These are phyloP conservation scores for Musa balbisiana DNA, from an alignment of 202 grass and related monocot genomes.

Conservation along the genomic window DNA sequence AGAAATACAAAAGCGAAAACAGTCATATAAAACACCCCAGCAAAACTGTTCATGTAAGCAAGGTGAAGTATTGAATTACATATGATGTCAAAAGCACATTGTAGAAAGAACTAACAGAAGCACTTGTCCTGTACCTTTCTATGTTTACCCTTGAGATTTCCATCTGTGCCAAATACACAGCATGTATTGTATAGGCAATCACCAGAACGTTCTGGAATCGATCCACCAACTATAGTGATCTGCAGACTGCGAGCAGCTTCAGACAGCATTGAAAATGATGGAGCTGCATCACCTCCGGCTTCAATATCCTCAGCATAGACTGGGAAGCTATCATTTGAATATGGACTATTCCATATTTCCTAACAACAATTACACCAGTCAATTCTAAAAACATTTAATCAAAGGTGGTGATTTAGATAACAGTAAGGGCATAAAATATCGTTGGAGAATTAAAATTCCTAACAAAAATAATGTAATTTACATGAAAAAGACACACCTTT, in stretches of 20 bases:
- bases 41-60: background rate
- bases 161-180: slow-evolving; percentile 83
- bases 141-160: slow-evolving; percentile 83
- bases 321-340: slow-evolving; percentile 91
- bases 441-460: background rate
- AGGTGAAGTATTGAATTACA: background rate
- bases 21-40: background rate
- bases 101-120: background rate
- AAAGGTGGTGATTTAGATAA: background rate
- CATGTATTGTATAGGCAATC: slow-evolving; percentile 82
- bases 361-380: slow-evolving; percentile 25
- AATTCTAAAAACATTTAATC: background rate
- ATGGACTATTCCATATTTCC: slow-evolving; percentile 97
- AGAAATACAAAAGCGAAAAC: background rate
- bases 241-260: slow-evolving; percentile 54
- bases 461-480: background rate
- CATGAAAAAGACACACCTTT: background rate
- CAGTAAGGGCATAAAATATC: background rate
- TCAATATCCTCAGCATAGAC: slow-evolving; percentile 87
- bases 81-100: background rate
- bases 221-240: slow-evolving; percentile 90
- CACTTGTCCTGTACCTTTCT: slow-evolving; percentile 52
- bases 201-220: slow-evolving; percentile 76
- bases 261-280: slow-evolving; percentile 83
- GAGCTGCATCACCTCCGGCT: slow-evolving; percentile 65